phyloP scores from a whole-genome alignment of 1,284 basidiomycete species.

The Waitea zeae region DNA sequence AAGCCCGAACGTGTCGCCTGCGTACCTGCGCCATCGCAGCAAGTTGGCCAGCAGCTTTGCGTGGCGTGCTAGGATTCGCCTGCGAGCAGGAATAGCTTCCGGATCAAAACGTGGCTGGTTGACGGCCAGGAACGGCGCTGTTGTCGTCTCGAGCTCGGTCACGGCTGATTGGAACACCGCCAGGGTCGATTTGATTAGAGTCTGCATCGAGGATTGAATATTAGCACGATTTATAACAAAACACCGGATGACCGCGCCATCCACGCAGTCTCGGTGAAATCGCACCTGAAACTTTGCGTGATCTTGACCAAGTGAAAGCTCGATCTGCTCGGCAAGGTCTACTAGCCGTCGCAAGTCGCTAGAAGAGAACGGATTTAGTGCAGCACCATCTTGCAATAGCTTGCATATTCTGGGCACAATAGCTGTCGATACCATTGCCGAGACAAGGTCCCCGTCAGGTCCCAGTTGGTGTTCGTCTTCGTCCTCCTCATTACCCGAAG shows the following conservation, averaged over 20 bases:
- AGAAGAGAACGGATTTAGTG: slow-evolving; percentile 71
- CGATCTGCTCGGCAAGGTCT: slow-evolving; percentile 69
- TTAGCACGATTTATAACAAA: neutral
- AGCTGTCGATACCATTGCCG: slow-evolving; percentile 74
- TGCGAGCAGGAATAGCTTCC: slow-evolving; percentile 53
- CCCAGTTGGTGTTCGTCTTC: slow-evolving; percentile 41
- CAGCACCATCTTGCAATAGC: slow-evolving; percentile 54
- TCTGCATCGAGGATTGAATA: slow-evolving; percentile 20
- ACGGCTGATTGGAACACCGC: slow-evolving; percentile 41
- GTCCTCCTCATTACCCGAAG: slow-evolving; percentile 20
- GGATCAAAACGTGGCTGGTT: slow-evolving; percentile 54
- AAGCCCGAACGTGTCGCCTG: slow-evolving; percentile 42
- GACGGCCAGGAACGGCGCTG: slow-evolving; percentile 22
- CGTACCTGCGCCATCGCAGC: slow-evolving; percentile 59
- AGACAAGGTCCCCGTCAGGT: slow-evolving; percentile 76
- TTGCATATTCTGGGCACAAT: slow-evolving; percentile 64
- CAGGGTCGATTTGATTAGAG: slow-evolving; percentile 47
- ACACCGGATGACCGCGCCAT: too few relatives aligned
- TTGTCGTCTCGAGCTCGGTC: slow-evolving; percentile 22
- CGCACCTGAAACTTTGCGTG: slow-evolving; percentile 58
- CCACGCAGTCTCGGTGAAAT: too few relatives aligned
- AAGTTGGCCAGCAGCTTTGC: slow-evolving; percentile 63
- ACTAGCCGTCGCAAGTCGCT: slow-evolving; percentile 44
- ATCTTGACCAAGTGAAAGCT: slow-evolving; percentile 54
- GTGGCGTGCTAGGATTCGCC: slow-evolving; percentile 49